Conservation (phyloP, 1,284 basidiomycete genomes). For the Melanopsichium pennsylvanicum region DNA sequence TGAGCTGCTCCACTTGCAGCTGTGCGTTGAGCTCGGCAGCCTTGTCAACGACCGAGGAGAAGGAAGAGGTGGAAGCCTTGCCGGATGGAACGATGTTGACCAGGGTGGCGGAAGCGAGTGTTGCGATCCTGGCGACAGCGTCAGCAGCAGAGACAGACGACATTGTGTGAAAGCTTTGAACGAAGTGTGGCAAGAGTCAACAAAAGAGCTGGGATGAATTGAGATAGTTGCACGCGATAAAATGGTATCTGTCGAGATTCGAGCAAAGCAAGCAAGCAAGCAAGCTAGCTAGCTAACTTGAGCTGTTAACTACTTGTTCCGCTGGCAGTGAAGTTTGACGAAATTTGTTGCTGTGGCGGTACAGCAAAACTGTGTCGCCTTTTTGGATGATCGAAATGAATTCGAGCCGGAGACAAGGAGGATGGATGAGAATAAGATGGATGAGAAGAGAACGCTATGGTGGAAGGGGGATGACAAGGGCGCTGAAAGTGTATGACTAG, state of each 20-base stretch:
- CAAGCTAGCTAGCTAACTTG: background rate
- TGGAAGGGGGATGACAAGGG: too few species aligned
- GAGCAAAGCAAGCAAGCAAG: background rate
- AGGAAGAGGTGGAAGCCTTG: conserved; percentile 32
- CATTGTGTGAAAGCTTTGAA: conserved; percentile 21
- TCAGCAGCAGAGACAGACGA: conserved; percentile 39
- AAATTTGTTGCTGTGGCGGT: background rate
- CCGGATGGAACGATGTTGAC: conserved; percentile 43
- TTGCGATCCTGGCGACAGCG: conserved; percentile 46
- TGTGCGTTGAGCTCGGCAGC: conserved; percentile 30
- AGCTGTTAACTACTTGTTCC: background rate
- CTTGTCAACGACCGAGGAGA: conserved; percentile 28
- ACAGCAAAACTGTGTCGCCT: conserved; percentile 13
- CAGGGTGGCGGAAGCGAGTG: conserved; percentile 40
- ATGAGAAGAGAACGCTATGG: background rate
- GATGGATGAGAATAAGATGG: conserved; percentile 1
- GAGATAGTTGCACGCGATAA: too few species aligned
- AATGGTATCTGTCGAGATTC: too few species aligned
- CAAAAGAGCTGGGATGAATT: too few species aligned
- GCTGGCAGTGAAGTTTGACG: background rate
- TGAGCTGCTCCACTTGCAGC: conserved; percentile 46
- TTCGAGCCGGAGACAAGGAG: background rate
- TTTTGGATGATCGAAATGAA: background rate
- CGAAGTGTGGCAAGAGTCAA: too few species aligned
- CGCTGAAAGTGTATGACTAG: conserved; percentile 2